Conservation (phyloP, 1,139 yeast species). For the Saccharomycopsis hybrid region DNA sequence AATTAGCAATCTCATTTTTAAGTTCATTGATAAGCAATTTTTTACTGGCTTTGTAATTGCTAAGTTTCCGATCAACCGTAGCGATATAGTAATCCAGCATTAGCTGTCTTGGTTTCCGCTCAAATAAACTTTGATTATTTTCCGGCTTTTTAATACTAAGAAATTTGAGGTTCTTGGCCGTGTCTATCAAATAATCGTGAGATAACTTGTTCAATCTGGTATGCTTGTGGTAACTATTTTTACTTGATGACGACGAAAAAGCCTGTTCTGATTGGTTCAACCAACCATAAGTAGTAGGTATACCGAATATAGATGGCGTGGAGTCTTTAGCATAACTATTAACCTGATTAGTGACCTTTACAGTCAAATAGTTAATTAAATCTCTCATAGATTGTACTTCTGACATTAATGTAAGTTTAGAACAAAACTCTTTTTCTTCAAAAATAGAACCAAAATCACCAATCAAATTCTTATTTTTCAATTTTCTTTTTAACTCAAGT, state of each 20-base stretch:
- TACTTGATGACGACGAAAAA: too few relatives aligned
- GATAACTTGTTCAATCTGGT: too few relatives aligned
- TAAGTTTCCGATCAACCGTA: constrained; percentile 1
- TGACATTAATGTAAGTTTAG: constrained; percentile 13
- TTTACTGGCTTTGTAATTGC: constrained; percentile 3
- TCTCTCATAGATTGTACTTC: constrained; percentile 15
- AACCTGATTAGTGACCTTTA: too few relatives aligned
- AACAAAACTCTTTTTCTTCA: constrained; percentile 16
- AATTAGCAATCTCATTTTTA: too few relatives aligned
- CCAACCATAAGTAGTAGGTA: constrained; percentile 3
- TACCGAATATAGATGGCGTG: constrained; percentile 5
- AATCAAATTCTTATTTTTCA: constrained; percentile 8
- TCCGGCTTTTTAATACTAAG: constrained; percentile 1
- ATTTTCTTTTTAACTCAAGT: constrained; percentile 3
- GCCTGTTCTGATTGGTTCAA: too few relatives aligned
- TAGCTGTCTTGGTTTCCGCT: constrained; percentile 10
- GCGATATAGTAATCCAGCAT: constrained; percentile 9
- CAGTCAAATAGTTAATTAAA: constrained; percentile 8
- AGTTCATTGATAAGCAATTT: constrained; percentile 1
- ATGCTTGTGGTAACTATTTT: too few relatives aligned
- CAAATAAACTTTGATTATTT: background rate
- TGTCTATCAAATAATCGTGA: too few relatives aligned
- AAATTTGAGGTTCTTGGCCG: too few relatives aligned
- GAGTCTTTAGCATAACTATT: too few relatives aligned
- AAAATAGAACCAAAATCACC: constrained; percentile 13